Conservation (phyloP, 257 asterid genomes). For the Petunia secreta region DNA sequence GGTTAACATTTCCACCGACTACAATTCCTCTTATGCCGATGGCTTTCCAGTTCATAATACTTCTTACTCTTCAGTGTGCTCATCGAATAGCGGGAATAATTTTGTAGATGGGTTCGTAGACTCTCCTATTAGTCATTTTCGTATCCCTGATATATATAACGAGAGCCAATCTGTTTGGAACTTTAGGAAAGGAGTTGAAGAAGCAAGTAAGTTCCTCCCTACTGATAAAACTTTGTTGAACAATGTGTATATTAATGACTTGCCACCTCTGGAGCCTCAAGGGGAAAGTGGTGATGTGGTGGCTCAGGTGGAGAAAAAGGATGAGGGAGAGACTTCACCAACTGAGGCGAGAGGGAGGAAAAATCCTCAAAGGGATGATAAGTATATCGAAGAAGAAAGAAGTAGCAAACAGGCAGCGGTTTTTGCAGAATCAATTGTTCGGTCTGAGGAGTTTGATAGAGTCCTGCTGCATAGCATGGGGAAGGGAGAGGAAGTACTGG, state of each 20-base stretch:
- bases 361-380: conserved; percentile 38
- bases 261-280: conserved; percentile 23
- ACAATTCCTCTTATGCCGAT: conserved; percentile 26
- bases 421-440: conserved; percentile 31
- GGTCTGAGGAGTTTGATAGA: conserved; percentile 43
- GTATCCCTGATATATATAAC: conserved; percentile 37
- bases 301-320: conserved; percentile 26
- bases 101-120: conserved; percentile 47
- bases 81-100: conserved; percentile 45
- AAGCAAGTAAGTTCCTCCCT: conserved; percentile 60
- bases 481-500: conserved; percentile 42
- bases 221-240: conserved; percentile 36
- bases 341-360: conserved; percentile 48
- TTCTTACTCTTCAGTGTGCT: conserved; percentile 34
- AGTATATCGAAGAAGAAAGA: conserved; percentile 53
- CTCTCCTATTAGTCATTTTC: conserved; percentile 55
- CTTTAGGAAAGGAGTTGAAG: conserved; percentile 60
- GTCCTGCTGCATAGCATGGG: conserved; percentile 52
- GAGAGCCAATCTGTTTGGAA: conserved; percentile 50
- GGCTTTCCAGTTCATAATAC: conserved; percentile 25
- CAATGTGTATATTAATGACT: conserved; percentile 25
- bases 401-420: conserved; percentile 49
- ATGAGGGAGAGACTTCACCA: conserved; percentile 34
- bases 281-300: conserved; percentile 20
- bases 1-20: conserved; percentile 33